A percentile compares a stretch with the other conserved stretches of the same genome.
Conservation (phyloP, 192 early-diverging fungal genomes). For the Rhizoclosmatium sp. region DNA sequence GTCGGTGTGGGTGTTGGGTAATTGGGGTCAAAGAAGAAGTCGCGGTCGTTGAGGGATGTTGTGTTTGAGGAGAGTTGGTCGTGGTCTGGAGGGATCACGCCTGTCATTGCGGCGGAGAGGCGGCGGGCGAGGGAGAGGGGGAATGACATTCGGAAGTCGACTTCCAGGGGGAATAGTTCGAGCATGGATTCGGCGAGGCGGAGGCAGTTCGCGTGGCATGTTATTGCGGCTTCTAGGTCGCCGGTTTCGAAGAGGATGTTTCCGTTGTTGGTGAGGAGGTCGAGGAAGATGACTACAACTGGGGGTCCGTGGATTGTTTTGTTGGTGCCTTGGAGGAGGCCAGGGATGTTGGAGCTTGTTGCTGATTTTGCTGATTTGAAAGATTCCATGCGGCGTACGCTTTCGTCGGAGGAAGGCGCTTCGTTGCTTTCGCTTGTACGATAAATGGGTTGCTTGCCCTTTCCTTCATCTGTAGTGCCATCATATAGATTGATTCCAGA, state of each 20-base stretch:
- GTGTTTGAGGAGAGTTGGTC: not conserved
- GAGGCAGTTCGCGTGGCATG: conserved; percentile 55
- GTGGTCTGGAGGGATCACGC: not conserved
- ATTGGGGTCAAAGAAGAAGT: conserved; percentile 5
- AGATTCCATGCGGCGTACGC: no score
- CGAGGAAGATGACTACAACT: conserved; percentile 59
- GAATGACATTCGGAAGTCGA: conserved; percentile 40
- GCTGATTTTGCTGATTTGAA: not conserved
- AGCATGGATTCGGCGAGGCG: conserved; percentile 56
- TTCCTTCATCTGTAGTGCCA: not conserved
- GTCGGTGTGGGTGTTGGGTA: conserved; percentile 3
- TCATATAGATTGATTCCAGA: not conserved
- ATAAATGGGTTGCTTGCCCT: not conserved
- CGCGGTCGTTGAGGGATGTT: not conserved
- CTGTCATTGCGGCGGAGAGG: conserved; percentile 35
- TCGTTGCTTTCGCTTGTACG: no score
- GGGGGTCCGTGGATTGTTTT: conserved; percentile 55
- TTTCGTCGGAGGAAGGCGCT: no score
- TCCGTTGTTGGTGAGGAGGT: conserved; percentile 61
- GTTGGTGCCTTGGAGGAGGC: not conserved
- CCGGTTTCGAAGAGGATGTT: conserved; percentile 55
- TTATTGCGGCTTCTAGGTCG: conserved; percentile 53
- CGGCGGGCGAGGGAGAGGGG: conserved; percentile 19
- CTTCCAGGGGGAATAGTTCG: conserved; percentile 55
- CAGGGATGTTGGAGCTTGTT: not conserved